Conservation (phyloP, 2,329 filamentous ascomycete genomes). For the Hymenoscyphus scutula region DNA sequence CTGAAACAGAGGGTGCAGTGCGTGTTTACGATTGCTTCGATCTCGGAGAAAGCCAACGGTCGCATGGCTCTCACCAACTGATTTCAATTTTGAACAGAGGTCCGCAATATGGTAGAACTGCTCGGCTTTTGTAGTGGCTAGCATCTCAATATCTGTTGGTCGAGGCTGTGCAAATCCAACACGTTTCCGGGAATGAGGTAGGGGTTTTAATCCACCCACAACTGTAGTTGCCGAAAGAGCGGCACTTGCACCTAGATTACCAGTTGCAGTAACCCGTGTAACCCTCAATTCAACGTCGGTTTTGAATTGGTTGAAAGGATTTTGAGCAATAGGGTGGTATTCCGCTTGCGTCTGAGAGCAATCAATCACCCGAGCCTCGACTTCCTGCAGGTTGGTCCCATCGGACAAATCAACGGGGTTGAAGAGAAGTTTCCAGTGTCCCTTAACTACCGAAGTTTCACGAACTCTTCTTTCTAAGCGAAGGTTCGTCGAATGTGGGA, state of each 20-base stretch:
- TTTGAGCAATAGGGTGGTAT: background rate
- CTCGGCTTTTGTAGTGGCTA: too few relatives aligned
- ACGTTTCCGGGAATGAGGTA: too few relatives aligned
- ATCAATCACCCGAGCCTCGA: background rate
- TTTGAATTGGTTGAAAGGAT: background rate
- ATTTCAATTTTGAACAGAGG: conserved; percentile 5
- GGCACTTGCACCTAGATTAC: too few relatives aligned
- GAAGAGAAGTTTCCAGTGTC: background rate
- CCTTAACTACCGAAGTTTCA: background rate
- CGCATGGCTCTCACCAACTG: background rate
- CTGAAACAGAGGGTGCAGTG: background rate
- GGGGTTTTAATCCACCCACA: too few relatives aligned
- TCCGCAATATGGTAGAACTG: background rate
- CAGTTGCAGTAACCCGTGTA: background rate
- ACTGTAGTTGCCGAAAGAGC: too few relatives aligned
- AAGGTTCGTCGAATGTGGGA: conserved; percentile 7
- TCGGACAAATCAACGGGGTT: background rate
- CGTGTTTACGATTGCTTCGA: background rate
- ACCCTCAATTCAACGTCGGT: background rate
- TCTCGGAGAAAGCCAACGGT: conserved; percentile 11
- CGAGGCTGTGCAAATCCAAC: background rate
- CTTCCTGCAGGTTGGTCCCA: background rate
- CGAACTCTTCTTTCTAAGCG: conserved; percentile 8
- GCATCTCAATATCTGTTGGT: too few relatives aligned
- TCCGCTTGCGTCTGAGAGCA: background rate